Conservation (phyloP, 805 yeast genomes). For the Starmerella roubikii region DNA sequence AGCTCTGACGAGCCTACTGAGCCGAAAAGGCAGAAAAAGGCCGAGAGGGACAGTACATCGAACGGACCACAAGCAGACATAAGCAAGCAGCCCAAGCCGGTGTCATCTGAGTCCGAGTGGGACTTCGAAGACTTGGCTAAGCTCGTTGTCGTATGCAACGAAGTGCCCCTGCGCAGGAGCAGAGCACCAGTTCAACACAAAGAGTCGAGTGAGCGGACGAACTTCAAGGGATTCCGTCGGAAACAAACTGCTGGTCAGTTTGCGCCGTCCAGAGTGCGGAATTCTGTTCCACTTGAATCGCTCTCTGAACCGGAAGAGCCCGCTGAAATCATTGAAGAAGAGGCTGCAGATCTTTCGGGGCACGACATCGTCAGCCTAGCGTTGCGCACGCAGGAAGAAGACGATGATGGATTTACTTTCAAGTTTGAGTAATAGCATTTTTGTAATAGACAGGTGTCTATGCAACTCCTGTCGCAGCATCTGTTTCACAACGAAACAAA, state of each 20-base stretch:
- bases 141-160: background rate
- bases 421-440: too few relatives aligned
- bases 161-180: background rate
- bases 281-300: too few relatives aligned
- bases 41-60: background rate
- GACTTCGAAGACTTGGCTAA: background rate
- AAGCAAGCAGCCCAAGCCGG: too few relatives aligned
- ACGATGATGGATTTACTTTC: constrained; percentile 19
- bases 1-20: background rate
- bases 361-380: background rate
- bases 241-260: too few relatives aligned
- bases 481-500: too few relatives aligned
- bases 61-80: background rate
- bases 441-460: constrained; percentile 10
- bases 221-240: constrained; percentile 18
- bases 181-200: background rate
- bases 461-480: too few relatives aligned
- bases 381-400: constrained; percentile 11
- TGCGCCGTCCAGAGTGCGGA: too few relatives aligned
- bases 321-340: too few relatives aligned
- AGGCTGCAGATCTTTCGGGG: too few relatives aligned
- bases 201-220: constrained; percentile 4
- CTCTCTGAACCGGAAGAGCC: too few relatives aligned
- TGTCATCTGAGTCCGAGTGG: too few relatives aligned
- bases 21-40: background rate